A percentile compares a stretch with the other conserved stretches of the same genome.
Conservation (phyloP, 441 rosid species). For the Geranium incanum region DNA sequence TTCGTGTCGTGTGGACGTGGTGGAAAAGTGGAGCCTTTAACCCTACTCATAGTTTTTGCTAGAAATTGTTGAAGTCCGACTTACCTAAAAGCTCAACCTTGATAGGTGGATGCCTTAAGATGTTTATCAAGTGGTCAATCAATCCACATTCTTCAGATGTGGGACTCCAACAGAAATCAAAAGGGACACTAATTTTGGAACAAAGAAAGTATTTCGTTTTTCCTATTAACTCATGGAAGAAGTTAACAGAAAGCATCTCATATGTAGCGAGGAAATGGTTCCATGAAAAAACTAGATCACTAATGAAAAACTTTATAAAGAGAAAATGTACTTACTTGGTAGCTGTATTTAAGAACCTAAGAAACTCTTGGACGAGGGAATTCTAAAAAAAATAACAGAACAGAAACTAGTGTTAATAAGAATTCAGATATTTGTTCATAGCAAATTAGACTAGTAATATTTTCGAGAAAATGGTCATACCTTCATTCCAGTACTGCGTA, state of each 20-base stretch:
- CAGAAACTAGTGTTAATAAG: constrained; percentile 3
- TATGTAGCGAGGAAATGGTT: background rate
- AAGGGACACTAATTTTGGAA: background rate
- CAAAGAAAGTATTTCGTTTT: background rate
- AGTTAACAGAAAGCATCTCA: background rate
- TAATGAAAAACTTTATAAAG: background rate
- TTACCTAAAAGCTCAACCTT: too few species aligned
- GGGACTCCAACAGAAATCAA: too few species aligned
- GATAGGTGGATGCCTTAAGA: too few species aligned
- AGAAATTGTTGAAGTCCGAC: too few species aligned
- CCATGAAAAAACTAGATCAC: background rate
- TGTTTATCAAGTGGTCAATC: too few species aligned
- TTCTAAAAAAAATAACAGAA: constrained; percentile 31
- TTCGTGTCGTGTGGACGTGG: too few species aligned
- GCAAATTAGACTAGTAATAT: background rate
- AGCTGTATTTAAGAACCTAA: constrained; percentile 53
- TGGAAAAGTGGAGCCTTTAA: too few species aligned
- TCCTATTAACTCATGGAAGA: background rate
- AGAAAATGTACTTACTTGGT: constrained; percentile 42
- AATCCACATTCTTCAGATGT: too few species aligned
- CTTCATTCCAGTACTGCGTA: constrained; percentile 39
- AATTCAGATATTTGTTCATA: background rate
- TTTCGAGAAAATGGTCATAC: constrained; percentile 21
- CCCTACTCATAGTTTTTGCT: background rate
- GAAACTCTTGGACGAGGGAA: constrained; percentile 49